Evolutionary conservation across 2,329 filamentous ascomycete genomes (phyloP).

Genomic region (Pseudogymnoascus sp.): DNA sequence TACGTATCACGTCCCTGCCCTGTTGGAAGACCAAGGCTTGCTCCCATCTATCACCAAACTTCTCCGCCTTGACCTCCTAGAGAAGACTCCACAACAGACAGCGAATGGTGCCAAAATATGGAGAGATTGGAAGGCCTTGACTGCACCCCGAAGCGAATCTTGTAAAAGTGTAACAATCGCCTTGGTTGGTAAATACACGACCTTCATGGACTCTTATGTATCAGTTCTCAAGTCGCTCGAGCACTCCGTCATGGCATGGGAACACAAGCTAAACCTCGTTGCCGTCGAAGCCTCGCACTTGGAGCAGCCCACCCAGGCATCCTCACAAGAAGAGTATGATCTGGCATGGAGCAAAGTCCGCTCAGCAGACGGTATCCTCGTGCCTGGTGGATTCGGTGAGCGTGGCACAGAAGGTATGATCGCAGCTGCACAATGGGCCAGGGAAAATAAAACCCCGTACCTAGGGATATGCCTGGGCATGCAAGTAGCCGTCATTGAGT

Average conservation of each 20-base stretch:
- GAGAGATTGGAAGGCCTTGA: constrained; percentile 69
- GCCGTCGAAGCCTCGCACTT: constrained; percentile 84
- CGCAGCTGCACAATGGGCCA: constrained; percentile 75
- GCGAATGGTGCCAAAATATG: constrained; percentile 64
- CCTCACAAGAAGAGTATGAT: constrained; percentile 67
- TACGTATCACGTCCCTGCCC: constrained; percentile 87
- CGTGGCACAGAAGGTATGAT: constrained; percentile 90
- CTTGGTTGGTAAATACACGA: constrained; percentile 86
- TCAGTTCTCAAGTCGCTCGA: constrained; percentile 81
- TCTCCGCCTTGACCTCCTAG: constrained; percentile 56
- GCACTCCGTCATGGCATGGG: constrained; percentile 82
- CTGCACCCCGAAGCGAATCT: constrained; percentile 58
- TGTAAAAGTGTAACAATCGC: constrained; percentile 70
- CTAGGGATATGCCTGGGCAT: constrained; percentile 88
- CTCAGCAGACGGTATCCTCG: constrained; percentile 54
- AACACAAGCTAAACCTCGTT: constrained; percentile 68
- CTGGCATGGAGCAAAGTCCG: constrained; percentile 77
- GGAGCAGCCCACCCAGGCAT: constrained; percentile 56
- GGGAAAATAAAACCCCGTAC: constrained; percentile 72
- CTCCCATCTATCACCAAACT: constrained; percentile 56
- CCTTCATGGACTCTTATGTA: constrained; percentile 78
- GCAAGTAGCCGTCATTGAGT: constrained; percentile 89
- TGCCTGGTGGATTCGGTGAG: constrained; percentile 58
- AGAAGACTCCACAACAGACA: constrained; percentile 45
- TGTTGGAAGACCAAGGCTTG: constrained; percentile 76